Conservation (phyloP, 1,139 yeast species). For the Saccharomyces hybrid region DNA sequence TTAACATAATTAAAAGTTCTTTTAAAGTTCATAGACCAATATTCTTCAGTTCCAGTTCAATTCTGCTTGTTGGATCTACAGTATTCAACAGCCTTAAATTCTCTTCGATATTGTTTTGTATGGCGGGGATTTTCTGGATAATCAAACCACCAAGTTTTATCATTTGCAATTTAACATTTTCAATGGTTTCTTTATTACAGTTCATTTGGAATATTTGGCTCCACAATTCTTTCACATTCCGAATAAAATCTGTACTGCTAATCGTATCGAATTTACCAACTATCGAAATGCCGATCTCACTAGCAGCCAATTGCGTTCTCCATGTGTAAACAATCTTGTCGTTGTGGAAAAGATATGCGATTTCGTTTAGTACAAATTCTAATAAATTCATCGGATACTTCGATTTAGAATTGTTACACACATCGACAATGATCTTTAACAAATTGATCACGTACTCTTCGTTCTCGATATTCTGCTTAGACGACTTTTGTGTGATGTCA, state of each 20-base stretch:
- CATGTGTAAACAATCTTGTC: conserved; percentile 43
- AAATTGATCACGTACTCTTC: conserved; percentile 36
- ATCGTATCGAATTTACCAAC: conserved; percentile 17
- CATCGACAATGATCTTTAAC: conserved; percentile 17
- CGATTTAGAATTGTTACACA: conserved; percentile 24
- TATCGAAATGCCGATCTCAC: conserved; percentile 34
- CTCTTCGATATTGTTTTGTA: conserved; percentile 15
- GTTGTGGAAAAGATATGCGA: conserved; percentile 30
- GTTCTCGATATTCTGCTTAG: conserved; percentile 32
- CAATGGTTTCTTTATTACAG: conserved; percentile 44
- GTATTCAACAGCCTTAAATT: conserved; percentile 32
- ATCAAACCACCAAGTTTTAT: conserved; percentile 35
- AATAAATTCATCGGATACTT: conserved; percentile 14
- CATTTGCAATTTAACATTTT: conserved; percentile 52
- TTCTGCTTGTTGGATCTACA: conserved; percentile 34
- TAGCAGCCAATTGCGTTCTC: conserved; percentile 46
- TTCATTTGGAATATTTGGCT: conserved; percentile 28
- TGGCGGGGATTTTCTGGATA: conserved; percentile 11
- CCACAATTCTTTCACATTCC: conserved; percentile 30
- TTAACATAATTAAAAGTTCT: background rate
- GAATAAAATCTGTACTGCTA: conserved; percentile 4
- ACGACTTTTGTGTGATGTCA: conserved; percentile 32
- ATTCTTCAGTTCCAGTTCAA: conserved; percentile 34
- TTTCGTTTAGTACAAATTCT: conserved; percentile 17
- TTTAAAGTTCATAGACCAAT: conserved; percentile 11